These are phyloP conservation scores for Mycena sp. DNA, from an alignment of 1,284 basidiomycete genomes.

Conservation along the genomic window DNA sequence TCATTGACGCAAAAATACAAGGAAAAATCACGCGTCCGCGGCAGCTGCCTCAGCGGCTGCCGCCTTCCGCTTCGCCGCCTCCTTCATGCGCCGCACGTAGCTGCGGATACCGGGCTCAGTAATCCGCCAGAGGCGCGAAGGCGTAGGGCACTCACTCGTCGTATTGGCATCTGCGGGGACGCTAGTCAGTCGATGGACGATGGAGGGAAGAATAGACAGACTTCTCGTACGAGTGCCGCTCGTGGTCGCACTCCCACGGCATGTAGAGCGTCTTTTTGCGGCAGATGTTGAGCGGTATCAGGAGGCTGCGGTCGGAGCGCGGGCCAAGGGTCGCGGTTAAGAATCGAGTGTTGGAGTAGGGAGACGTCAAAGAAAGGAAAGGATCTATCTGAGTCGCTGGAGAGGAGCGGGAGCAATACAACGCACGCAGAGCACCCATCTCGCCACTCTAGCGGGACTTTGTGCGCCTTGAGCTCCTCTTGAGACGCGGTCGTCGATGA, in stretches of 20 bases:
- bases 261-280: constrained; percentile 55
- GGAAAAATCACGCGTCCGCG: constrained; percentile 19
- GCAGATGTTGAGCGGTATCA: constrained; percentile 89
- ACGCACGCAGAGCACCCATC: constrained; percentile 93
- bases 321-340: neutral
- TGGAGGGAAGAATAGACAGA: constrained; percentile 34
- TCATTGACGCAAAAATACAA: constrained; percentile 8
- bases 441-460: constrained; percentile 85
- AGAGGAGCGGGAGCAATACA: neutral
- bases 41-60: constrained; percentile 66
- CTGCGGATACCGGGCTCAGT: constrained; percentile 48
- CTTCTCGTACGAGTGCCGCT: constrained; percentile 56
- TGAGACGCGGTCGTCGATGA: constrained; percentile 84
- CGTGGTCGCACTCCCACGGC: constrained; percentile 56
- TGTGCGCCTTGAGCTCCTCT: constrained; percentile 80
- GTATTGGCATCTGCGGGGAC: constrained; percentile 80
- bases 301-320: constrained; percentile 58
- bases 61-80: constrained; percentile 75
- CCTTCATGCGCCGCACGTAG: constrained; percentile 87
- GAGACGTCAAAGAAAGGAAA: neutral
- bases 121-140: constrained; percentile 6
- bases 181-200: neutral
- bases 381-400: neutral
- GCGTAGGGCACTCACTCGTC: constrained; percentile 75
- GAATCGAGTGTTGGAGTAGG: neutral